Percentiles rank a stretch among this genome's conserved stretches.
Evolutionary conservation across 2,329 filamentous ascomycete genomes (phyloP).

Genomic region (Alternaria dauci): DNA sequence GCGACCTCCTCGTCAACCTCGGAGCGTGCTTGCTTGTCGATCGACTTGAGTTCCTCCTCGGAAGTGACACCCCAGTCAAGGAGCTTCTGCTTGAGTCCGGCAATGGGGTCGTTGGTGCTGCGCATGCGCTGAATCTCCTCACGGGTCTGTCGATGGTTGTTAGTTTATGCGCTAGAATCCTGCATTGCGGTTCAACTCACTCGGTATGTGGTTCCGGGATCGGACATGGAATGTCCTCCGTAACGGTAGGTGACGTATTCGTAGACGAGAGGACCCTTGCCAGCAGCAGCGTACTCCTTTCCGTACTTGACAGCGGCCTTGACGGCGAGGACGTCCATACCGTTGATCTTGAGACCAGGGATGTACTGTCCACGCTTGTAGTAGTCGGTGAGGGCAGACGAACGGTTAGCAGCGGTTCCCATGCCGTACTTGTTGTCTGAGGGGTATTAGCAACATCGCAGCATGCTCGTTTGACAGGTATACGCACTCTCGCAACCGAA

Average conservation of each 20-base stretch:
- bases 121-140: conserved; percentile 99
- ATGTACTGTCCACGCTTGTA: conserved; percentile 99
- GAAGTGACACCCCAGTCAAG: conserved; percentile 90
- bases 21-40: conserved; percentile 91
- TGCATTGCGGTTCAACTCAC: conserved; percentile 34
- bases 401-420: conserved; percentile 94
- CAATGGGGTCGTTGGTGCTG: conserved; percentile 97
- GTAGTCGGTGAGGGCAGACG: conserved; percentile 97
- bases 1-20: conserved; percentile 91
- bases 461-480: background rate
- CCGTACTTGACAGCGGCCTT: conserved; percentile 95
- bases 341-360: conserved; percentile 98
- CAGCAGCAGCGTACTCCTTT: conserved; percentile 82
- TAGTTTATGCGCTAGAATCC: background rate
- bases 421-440: conserved; percentile 99
- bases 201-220: conserved; percentile 98
- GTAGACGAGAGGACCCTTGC: conserved; percentile 92
- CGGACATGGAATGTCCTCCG: conserved; percentile 99
- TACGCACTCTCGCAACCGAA: conserved; percentile 97
- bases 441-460: conserved; percentile 25
- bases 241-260: conserved; percentile 99
- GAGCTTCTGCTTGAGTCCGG: conserved; percentile 97
- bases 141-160: conserved; percentile 67
- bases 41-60: conserved; percentile 94
- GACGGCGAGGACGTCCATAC: conserved; percentile 98